Evolutionary conservation across 805 yeast genomes (phyloP).

Genomic region (Candida hungchunana): DNA sequence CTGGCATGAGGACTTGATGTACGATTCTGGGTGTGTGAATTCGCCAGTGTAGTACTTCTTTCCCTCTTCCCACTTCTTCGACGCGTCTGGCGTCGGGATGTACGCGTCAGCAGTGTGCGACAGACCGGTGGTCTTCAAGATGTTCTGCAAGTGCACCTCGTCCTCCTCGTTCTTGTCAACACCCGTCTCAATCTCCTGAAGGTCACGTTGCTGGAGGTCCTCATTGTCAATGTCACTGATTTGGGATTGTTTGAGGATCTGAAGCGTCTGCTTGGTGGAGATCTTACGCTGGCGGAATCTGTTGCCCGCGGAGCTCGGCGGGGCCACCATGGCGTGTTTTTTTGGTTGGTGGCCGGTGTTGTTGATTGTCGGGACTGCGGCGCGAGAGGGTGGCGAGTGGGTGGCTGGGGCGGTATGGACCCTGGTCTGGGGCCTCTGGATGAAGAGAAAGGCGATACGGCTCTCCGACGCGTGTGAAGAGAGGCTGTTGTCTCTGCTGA

Average conservation of each 20-base stretch:
- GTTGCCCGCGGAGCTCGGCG: constrained; percentile 26
- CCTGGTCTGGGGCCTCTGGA: too few species aligned
- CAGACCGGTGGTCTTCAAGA: constrained; percentile 73
- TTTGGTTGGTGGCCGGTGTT: not conserved
- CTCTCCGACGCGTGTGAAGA: too few species aligned
- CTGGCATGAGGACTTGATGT: constrained; percentile 86
- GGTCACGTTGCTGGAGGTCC: constrained; percentile 71
- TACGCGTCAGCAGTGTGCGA: constrained; percentile 41
- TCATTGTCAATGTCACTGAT: constrained; percentile 76
- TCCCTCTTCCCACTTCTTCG: constrained; percentile 76
- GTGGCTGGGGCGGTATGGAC: not conserved
- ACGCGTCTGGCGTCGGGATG: constrained; percentile 97
- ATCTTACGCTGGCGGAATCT: constrained; percentile 93
- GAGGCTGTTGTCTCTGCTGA: too few species aligned
- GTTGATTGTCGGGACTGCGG: not conserved
- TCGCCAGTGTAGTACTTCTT: constrained; percentile 61
- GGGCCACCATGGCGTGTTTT: constrained; percentile 10
- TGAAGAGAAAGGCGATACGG: too few species aligned
- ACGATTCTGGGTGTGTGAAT: constrained; percentile 70
- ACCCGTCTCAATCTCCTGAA: constrained; percentile 91
- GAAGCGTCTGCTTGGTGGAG: constrained; percentile 82
- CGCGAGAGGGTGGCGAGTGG: constrained; percentile 2
- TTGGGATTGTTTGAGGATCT: constrained; percentile 72
- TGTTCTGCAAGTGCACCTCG: constrained; percentile 92
- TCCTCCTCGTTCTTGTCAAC: constrained; percentile 97